A percentile compares a stretch with the other conserved stretches of the same genome.
These are phyloP conservation scores for Massospora cicadina DNA, from an alignment of 371 early-diverging fungal species.

Conservation along the genomic window DNA sequence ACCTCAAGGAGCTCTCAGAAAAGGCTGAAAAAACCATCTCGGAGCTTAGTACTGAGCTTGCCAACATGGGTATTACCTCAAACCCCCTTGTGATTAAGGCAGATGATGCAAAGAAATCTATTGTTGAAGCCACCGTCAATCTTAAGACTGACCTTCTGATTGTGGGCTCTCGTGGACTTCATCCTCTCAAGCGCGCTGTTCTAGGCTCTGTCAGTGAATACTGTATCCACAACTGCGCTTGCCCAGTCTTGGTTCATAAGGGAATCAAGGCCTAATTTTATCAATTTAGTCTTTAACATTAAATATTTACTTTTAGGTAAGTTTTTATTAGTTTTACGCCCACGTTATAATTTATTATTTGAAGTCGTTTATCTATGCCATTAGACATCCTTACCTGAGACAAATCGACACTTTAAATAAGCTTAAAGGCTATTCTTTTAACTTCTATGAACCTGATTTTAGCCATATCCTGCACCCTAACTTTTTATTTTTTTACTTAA, in stretches of 20 bases:
- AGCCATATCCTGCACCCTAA: no score
- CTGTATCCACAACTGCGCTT: slow-evolving; percentile 13
- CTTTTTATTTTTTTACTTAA: no score
- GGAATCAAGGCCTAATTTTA: not conserved
- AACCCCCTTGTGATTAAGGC: slow-evolving; percentile 8
- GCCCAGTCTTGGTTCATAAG: slow-evolving; percentile 13
- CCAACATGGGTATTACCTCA: slow-evolving; percentile 5
- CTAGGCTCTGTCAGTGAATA: slow-evolving; percentile 16
- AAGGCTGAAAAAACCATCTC: slow-evolving; percentile 3
- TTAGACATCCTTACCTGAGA: no score
- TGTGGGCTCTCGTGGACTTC: slow-evolving; percentile 14
- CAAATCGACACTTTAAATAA: no score
- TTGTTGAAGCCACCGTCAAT: slow-evolving; percentile 12
- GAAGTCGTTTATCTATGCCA: no score
- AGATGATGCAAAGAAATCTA: slow-evolving; percentile 13
- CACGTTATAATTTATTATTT: no score
- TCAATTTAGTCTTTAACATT: no score
- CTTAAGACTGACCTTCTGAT: slow-evolving; percentile 13
- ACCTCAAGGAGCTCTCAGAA: slow-evolving; percentile 5
- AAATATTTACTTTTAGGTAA: no score
- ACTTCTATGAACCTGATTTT: no score
- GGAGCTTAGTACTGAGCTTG: slow-evolving; percentile 1
- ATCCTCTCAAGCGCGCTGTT: slow-evolving; percentile 9
- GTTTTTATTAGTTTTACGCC: no score
- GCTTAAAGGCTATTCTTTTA: no score